These are phyloP conservation scores for Lactarius quietus DNA, from an alignment of 768 basidiomycete species.

Conservation along the genomic window DNA sequence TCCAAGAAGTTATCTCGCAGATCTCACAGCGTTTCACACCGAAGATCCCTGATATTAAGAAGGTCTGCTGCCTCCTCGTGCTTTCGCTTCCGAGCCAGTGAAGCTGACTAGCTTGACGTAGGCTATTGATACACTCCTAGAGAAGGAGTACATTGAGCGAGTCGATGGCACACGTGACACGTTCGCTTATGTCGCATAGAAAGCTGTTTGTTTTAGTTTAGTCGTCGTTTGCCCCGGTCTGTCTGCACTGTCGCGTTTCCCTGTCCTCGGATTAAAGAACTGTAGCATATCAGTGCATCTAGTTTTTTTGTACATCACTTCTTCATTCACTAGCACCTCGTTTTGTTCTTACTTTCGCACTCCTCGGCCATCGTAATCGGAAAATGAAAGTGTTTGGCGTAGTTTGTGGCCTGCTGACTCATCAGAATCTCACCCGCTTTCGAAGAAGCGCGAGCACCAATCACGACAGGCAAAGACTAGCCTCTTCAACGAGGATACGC, in stretches of 20 bases:
- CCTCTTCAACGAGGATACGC: constrained; percentile 17
- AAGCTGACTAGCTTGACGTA: constrained; percentile 32
- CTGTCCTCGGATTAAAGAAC: constrained; percentile 12
- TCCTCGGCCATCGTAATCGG: not conserved
- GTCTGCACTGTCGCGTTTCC: constrained; percentile 1
- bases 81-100: not conserved
- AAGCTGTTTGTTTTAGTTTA: not conserved
- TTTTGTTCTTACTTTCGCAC: not conserved
- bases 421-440: no score
- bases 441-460: no score
- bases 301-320: constrained; percentile 5
- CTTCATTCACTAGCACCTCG: not conserved
- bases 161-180: constrained; percentile 89
- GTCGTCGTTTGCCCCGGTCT: not conserved
- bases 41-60: constrained; percentile 95
- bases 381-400: no score
- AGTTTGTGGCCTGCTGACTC: no score
- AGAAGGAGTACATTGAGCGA: constrained; percentile 97
- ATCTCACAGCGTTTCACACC: constrained; percentile 86
- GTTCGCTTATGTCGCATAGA: constrained; percentile 71
- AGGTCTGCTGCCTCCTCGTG: constrained; percentile 43
- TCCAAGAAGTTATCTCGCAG: constrained; percentile 87
- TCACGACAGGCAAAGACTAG: constrained; percentile 31
- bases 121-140: constrained; percentile 89
- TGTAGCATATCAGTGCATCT: constrained; percentile 24